Percentiles rank a stretch among this genome's conserved stretches.
Conservation (phyloP, 1,284 basidiomycete species). For the Ganoderma meredithae region DNA sequence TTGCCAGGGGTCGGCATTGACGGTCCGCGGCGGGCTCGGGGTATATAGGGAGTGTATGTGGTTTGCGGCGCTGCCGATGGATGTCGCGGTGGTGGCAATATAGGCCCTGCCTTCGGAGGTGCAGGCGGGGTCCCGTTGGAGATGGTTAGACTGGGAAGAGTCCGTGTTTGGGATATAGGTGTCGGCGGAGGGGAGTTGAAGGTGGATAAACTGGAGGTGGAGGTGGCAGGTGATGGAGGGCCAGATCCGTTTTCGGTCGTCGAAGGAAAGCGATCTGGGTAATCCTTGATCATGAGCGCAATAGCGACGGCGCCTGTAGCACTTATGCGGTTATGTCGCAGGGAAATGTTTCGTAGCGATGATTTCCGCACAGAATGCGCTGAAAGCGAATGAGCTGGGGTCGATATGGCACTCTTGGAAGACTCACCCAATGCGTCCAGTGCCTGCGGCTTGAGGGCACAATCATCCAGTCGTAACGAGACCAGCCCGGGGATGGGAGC, state of each 20-base stretch:
- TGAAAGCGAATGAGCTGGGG: constrained; percentile 37
- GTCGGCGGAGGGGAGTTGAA: constrained; percentile 37
- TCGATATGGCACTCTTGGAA: background rate
- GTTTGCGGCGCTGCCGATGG: constrained; percentile 63
- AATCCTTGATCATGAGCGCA: constrained; percentile 96
- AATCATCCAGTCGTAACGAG: constrained; percentile 88
- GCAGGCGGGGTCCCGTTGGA: constrained; percentile 33
- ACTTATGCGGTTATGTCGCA: constrained; percentile 87
- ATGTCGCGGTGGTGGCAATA: constrained; percentile 68
- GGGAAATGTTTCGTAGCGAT: constrained; percentile 84
- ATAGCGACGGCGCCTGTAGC: constrained; percentile 86
- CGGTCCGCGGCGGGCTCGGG: constrained; percentile 60
- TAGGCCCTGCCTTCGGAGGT: constrained; percentile 51
- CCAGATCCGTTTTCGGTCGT: constrained; percentile 30
- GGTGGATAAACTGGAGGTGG: constrained; percentile 31
- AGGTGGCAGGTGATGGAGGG: constrained; percentile 36
- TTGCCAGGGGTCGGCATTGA: constrained; percentile 40
- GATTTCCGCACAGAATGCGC: constrained; percentile 86
- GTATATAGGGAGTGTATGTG: constrained; percentile 84
- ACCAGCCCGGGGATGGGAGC: constrained; percentile 67
- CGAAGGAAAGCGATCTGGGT: constrained; percentile 77
- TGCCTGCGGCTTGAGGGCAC: constrained; percentile 71
- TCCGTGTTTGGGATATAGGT: constrained; percentile 39
- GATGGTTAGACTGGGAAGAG: constrained; percentile 31
- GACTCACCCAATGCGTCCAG: constrained; percentile 78